Percentiles rank a stretch among this genome's conserved stretches.
These are phyloP conservation scores for Microbotryum violaceum DNA, from an alignment of 1,284 basidiomycete genomes.

Conservation along the genomic window DNA sequence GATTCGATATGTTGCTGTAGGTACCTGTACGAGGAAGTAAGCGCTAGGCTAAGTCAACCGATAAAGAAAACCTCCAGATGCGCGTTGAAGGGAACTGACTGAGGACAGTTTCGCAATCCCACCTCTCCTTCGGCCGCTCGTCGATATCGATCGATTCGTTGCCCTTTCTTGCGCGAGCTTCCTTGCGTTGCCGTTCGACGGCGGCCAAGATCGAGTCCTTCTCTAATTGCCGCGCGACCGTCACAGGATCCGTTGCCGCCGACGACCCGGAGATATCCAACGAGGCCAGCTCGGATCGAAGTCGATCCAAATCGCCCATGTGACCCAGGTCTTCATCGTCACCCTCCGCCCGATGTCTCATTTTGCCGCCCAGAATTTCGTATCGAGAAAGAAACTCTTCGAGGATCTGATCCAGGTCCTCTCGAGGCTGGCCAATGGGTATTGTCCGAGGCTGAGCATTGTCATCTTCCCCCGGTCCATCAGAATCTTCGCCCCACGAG, in stretches of 20 bases:
- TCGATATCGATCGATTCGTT: conserved; percentile 31
- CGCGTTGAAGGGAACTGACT: conserved; percentile 50
- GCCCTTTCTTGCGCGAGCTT: conserved; percentile 24
- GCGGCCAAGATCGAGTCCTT: conserved; percentile 43
- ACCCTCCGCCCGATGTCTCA: conserved; percentile 49
- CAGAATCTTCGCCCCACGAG: conserved; percentile 26
- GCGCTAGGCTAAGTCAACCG: not conserved
- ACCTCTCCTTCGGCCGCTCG: conserved; percentile 52
- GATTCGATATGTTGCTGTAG: conserved; percentile 89
- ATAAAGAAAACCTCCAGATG: not conserved
- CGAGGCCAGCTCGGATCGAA: conserved; percentile 68
- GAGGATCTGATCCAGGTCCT: conserved; percentile 86
- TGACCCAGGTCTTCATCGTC: not conserved
- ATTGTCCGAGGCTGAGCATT: conserved; percentile 3
- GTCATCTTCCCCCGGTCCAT: conserved; percentile 40
- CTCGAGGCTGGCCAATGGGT: conserved; percentile 50
- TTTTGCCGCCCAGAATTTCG: conserved; percentile 72
- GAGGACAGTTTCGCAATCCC: conserved; percentile 92
- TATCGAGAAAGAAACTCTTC: conserved; percentile 90
- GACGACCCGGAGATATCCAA: conserved; percentile 21
- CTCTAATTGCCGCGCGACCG: conserved; percentile 27
- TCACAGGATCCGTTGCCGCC: conserved; percentile 43
- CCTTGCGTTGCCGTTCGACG: conserved; percentile 34
- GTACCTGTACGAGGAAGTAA: conserved; percentile 54
- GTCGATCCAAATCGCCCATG: conserved; percentile 62